phyloP scores from a whole-genome alignment of 768 basidiomycete species.

The Kwoniella europaea region DNA sequence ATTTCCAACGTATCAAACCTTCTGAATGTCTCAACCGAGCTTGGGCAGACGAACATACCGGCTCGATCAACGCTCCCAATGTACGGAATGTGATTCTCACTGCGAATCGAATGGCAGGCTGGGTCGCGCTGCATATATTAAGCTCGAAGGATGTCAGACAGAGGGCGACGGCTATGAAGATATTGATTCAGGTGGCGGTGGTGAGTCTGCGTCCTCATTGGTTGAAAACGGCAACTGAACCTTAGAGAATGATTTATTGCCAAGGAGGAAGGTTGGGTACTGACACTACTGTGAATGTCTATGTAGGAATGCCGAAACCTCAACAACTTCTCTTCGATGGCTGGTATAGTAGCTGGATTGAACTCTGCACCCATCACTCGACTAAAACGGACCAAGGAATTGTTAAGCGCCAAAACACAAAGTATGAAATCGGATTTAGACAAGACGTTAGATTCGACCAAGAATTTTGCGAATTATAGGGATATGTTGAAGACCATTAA shows the following conservation, averaged over 20 bases:
- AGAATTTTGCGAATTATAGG: slow-evolving; percentile 92
- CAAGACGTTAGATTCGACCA: slow-evolving; percentile 86
- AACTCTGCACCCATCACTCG: slow-evolving; percentile 92
- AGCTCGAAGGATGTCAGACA: slow-evolving; percentile 82
- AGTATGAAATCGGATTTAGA: slow-evolving; percentile 78
- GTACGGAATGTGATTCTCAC: slow-evolving; percentile 85
- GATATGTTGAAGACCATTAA: slow-evolving; percentile 78
- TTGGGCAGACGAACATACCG: slow-evolving; percentile 70
- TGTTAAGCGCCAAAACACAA: slow-evolving; percentile 76
- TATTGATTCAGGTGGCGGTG: slow-evolving; percentile 79
- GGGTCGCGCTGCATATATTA: slow-evolving; percentile 85
- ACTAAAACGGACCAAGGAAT: slow-evolving; percentile 91
- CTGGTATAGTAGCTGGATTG: slow-evolving; percentile 90
- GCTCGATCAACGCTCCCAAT: slow-evolving; percentile 63
- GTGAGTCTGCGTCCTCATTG: slow-evolving; percentile 20
- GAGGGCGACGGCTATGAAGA: slow-evolving; percentile 80
- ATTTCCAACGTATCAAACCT: slow-evolving; percentile 85
- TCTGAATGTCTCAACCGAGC: slow-evolving; percentile 81
- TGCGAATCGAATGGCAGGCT: slow-evolving; percentile 69
- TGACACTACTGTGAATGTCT: neutral
- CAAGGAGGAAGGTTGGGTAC: slow-evolving; percentile 13
- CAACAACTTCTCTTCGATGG: slow-evolving; percentile 97
- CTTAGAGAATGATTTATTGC: neutral
- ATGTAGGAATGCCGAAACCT: slow-evolving; percentile 79
- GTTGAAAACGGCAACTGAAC: no score